phyloP scores from a whole-genome alignment of 495 filamentous ascomycete species.

The Daldinia bambusicola region DNA sequence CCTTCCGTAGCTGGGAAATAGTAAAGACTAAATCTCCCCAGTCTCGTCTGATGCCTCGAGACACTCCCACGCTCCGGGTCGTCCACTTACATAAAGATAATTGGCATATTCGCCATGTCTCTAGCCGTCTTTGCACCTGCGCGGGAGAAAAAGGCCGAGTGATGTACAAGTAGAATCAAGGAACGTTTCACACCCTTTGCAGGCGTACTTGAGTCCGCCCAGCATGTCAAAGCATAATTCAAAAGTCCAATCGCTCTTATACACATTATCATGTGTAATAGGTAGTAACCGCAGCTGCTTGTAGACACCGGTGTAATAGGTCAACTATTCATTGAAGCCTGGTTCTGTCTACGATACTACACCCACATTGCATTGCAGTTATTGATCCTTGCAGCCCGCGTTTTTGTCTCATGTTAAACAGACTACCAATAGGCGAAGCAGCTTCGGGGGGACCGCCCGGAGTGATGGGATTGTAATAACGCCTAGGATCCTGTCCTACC shows the following conservation, averaged over 20 bases:
- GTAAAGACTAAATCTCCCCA: constrained; percentile 22
- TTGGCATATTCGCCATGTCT: too few species aligned
- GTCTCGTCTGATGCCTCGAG: constrained; percentile 32
- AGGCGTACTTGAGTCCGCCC: constrained; percentile 33
- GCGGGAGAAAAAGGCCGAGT: not conserved
- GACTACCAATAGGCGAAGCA: constrained; percentile 34
- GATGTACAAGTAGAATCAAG: not conserved
- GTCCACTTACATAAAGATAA: constrained; percentile 1
- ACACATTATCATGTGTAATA: constrained; percentile 25
- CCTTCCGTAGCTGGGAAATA: constrained; percentile 22
- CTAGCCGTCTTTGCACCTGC: constrained; percentile 12
- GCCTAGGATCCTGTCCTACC: constrained; percentile 7
- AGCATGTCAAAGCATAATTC: constrained; percentile 16
- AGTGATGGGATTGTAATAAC: constrained; percentile 37
- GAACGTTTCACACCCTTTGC: not conserved
- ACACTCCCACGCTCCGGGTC: constrained; percentile 10
- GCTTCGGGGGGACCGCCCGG: constrained; percentile 26
- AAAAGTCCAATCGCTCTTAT: constrained; percentile 8
- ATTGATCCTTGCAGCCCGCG: constrained; percentile 30
- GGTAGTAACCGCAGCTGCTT: constrained; percentile 29
- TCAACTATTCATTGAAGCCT: constrained; percentile 1
- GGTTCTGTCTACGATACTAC: constrained; percentile 20
- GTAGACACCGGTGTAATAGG: constrained; percentile 36
- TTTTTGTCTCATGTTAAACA: constrained; percentile 37
- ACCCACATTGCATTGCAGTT: constrained; percentile 14